Evolutionary conservation across 2,329 filamentous ascomycete species (phyloP).

Genomic region (Colletotrichum australisinense): DNA sequence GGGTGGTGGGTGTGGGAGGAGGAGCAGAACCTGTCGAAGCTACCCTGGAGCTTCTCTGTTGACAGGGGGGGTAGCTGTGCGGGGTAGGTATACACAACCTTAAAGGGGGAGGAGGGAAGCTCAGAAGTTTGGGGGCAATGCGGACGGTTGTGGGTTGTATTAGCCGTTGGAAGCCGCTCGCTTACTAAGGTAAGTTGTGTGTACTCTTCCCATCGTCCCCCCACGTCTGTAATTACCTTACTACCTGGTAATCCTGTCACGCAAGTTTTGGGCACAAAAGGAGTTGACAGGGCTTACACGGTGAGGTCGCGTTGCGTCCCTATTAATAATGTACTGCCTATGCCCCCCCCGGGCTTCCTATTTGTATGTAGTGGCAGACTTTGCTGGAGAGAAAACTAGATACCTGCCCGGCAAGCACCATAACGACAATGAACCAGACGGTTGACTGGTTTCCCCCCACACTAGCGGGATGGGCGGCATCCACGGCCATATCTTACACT

Average conservation of each 20-base stretch:
- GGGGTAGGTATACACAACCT: constrained; percentile 12
- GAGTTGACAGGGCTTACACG: background rate
- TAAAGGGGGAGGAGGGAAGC: background rate
- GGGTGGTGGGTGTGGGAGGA: background rate
- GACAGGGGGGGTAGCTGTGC: constrained; percentile 18
- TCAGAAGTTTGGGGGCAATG: background rate
- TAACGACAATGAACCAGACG: background rate
- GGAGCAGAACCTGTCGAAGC: constrained; percentile 1
- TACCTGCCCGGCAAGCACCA: background rate
- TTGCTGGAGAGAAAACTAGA: background rate
- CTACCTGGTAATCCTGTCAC: background rate
- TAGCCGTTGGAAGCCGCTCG: constrained; percentile 20
- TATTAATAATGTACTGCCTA: background rate
- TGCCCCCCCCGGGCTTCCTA: background rate
- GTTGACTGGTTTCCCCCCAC: background rate
- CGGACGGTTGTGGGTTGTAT: background rate
- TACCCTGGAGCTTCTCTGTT: constrained; percentile 12
- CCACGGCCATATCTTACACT: background rate
- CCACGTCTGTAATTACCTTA: background rate
- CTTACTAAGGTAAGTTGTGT: background rate
- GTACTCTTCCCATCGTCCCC: background rate
- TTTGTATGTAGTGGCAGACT: background rate
- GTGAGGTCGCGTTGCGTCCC: background rate
- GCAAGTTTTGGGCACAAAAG: too few species aligned
- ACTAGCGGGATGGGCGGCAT: background rate